phyloP scores from a whole-genome alignment of 2,329 filamentous ascomycete species.

The Stagonosporopsis vannaccii region DNA sequence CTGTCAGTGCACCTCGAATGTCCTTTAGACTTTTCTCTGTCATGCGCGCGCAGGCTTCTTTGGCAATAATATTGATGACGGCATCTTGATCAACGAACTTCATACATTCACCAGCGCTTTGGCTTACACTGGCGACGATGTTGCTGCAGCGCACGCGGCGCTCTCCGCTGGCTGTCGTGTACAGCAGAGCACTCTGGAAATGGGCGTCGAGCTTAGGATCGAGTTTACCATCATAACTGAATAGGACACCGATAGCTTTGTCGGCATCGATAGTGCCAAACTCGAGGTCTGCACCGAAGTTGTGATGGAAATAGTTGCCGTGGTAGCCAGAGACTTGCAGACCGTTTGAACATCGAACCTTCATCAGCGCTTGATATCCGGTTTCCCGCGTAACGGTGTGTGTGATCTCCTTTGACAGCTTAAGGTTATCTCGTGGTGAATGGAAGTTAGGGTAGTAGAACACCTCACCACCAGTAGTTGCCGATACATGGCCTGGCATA shows the following conservation, averaged over 20 bases:
- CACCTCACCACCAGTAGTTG: slow-evolving; percentile 90
- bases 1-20: slow-evolving; percentile 80
- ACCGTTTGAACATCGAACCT: slow-evolving; percentile 96
- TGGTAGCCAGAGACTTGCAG: slow-evolving; percentile 93
- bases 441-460: slow-evolving; percentile 99
- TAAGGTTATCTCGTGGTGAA: slow-evolving; percentile 81
- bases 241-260: slow-evolving; percentile 89
- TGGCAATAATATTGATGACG: slow-evolving; percentile 85
- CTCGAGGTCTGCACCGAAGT: slow-evolving; percentile 92
- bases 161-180: slow-evolving; percentile 89
- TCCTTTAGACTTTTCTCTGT: slow-evolving; percentile 81
- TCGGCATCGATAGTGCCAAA: slow-evolving; percentile 92
- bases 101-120: slow-evolving; percentile 82
- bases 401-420: slow-evolving; percentile 82
- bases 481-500: slow-evolving; percentile 75
- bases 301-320: slow-evolving; percentile 95
- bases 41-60: slow-evolving; percentile 91
- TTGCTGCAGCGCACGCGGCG: slow-evolving; percentile 92
- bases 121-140: slow-evolving; percentile 88
- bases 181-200: slow-evolving; percentile 93
- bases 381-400: slow-evolving; percentile 89
- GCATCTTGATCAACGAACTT: slow-evolving; percentile 97
- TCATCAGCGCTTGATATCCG: slow-evolving; percentile 95
- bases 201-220: slow-evolving; percentile 95
- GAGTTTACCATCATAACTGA: slow-evolving; percentile 96